Percentiles rank a stretch among this genome's conserved stretches.
phyloP scores from a whole-genome alignment of 2,329 filamentous ascomycete species.

The Ophiocordyceps polyrhachis-furcata region DNA sequence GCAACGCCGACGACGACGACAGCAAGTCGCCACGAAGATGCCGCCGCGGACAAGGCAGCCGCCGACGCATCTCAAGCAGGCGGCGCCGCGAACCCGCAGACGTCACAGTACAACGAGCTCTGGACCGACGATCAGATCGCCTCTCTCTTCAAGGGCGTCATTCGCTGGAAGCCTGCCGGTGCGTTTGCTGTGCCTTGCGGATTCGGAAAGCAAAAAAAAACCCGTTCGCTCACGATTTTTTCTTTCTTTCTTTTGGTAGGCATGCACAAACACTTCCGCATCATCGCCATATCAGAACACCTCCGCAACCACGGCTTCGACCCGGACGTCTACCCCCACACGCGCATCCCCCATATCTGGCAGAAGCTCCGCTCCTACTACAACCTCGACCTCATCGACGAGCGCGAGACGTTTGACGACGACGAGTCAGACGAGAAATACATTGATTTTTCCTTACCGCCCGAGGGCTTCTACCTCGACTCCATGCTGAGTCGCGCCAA shows the following conservation, averaged over 20 bases:
- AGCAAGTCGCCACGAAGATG: background rate
- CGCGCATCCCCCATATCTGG: slow-evolving; percentile 83
- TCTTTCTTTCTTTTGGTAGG: no score
- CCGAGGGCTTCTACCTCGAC: slow-evolving; percentile 22
- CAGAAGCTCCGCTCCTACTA: slow-evolving; percentile 68
- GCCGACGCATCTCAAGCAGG: background rate
- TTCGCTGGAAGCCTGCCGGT: slow-evolving; percentile 94
- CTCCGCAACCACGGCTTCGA: slow-evolving; percentile 66
- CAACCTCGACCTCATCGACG: slow-evolving; percentile 70
- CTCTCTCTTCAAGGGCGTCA: slow-evolving; percentile 79
- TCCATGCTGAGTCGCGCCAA: slow-evolving; percentile 25
- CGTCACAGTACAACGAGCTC: slow-evolving; percentile 34
- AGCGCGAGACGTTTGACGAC: slow-evolving; percentile 54
- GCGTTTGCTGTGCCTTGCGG: slow-evolving; percentile 4
- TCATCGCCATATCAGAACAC: slow-evolving; percentile 69
- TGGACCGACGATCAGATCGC: slow-evolving; percentile 97
- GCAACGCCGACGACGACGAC: background rate
- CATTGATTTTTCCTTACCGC: slow-evolving; percentile 45
- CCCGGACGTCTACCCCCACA: slow-evolving; percentile 53
- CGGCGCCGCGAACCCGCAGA: background rate
- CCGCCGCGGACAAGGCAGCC: background rate
- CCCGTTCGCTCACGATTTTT: no score
- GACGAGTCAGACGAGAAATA: slow-evolving; percentile 40
- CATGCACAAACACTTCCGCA: slow-evolving; percentile 86
- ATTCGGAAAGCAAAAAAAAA: background rate